A percentile compares a stretch with the other conserved stretches of the same genome.
These are phyloP conservation scores for Truncatella angustata DNA, from an alignment of 2,329 filamentous ascomycete genomes.

Conservation along the genomic window DNA sequence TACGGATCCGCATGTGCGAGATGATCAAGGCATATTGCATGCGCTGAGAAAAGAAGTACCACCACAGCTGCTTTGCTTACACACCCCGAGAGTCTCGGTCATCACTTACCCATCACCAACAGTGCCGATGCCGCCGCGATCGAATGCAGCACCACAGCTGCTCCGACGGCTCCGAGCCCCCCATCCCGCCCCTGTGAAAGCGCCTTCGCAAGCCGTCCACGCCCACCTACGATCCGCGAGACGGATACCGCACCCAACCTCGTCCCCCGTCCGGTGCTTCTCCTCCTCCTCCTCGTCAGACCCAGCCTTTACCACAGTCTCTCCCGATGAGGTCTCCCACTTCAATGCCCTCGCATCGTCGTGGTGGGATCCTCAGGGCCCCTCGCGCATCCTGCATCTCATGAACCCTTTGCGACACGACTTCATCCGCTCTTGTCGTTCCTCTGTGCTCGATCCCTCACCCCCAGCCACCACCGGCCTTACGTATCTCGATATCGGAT, in stretches of 20 bases:
- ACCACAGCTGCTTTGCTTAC: too few relatives aligned
- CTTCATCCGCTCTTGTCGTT: constrained; percentile 76
- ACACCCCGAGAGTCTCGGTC: neutral
- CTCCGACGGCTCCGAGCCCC: constrained; percentile 10
- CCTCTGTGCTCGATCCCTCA: constrained; percentile 45
- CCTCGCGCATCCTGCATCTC: constrained; percentile 87
- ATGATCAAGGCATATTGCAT: neutral
- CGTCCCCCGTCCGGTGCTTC: constrained; percentile 6
- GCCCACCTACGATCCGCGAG: neutral
- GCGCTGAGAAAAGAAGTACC: neutral
- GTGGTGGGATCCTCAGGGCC: constrained; percentile 97
- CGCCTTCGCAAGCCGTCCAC: neutral
- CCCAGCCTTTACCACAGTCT: constrained; percentile 66
- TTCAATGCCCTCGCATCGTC: constrained; percentile 90
- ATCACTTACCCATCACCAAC: neutral
- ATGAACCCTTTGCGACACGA: constrained; percentile 97
- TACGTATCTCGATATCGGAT: constrained; percentile 86
- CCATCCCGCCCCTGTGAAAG: neutral
- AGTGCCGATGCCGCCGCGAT: constrained; percentile 15
- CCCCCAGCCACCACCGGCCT: constrained; percentile 41
- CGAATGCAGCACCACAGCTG: constrained; percentile 11
- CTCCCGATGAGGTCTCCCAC: constrained; percentile 85
- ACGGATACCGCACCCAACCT: constrained; percentile 4
- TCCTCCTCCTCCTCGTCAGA: constrained; percentile 18
- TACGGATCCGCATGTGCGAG: too few relatives aligned